phyloP scores from a whole-genome alignment of 345 rosid species.

The Gossypium sturtianum region DNA sequence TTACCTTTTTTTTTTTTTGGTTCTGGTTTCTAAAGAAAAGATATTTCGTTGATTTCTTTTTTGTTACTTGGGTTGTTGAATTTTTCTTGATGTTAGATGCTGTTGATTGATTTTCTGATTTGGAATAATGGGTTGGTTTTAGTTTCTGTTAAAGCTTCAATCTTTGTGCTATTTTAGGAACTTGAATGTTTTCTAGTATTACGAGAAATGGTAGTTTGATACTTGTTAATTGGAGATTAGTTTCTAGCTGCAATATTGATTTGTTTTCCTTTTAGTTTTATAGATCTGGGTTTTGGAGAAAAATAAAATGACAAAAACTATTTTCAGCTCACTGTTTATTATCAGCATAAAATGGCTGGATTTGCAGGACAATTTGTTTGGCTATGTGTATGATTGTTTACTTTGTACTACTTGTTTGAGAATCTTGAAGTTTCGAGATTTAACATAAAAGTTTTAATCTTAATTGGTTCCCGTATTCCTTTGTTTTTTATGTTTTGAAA shows the following conservation, averaged over 20 bases:
- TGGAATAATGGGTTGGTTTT: slow-evolving; percentile 12
- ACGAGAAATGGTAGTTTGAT: slow-evolving; percentile 6
- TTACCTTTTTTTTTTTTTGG: not conserved
- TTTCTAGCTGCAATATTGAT: not conserved
- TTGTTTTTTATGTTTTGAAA: not conserved
- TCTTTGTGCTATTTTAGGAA: not conserved
- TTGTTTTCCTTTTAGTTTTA: not conserved
- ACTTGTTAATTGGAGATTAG: not conserved
- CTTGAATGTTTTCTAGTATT: not conserved
- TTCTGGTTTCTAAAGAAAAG: not conserved
- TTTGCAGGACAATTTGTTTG: slow-evolving; percentile 11
- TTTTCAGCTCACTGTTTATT: slow-evolving; percentile 14
- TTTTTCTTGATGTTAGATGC: not conserved
- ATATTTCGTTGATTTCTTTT: not conserved
- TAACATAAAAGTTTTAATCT: not conserved
- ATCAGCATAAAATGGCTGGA: slow-evolving; percentile 16
- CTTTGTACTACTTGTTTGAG: slow-evolving; percentile 6
- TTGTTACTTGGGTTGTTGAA: not conserved
- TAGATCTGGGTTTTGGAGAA: slow-evolving; percentile 18
- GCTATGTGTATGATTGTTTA: slow-evolving; percentile 3
- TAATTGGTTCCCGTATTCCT: slow-evolving; percentile 6
- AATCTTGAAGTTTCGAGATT: slow-evolving; percentile 7
- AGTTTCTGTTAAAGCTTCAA: not conserved
- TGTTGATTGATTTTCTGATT: not conserved
- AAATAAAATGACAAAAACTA: not conserved